Base-by-base conservation (phyloP, 768 basidiomycete species). In the Epithele typhae region DNA sequence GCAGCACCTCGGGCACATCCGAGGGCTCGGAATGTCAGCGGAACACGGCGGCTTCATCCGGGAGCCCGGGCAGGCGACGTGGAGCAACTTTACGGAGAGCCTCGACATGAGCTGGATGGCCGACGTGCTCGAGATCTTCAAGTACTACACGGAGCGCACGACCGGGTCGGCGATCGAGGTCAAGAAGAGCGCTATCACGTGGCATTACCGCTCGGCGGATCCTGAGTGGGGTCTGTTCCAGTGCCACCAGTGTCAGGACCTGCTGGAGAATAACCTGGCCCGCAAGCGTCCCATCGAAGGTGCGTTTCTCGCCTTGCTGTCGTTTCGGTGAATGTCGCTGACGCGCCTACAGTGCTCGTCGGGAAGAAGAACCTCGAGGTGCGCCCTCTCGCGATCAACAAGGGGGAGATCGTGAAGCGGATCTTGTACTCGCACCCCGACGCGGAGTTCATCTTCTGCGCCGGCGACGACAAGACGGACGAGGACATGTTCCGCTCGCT, bases 351-450 rank as follows among this genome's bases (percentile, higher is more conserved):
- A 87, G 92, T 96, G 4, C 81, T 96, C 41, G 87, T 95, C 24
- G 95, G 95, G 17, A 99, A 99, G 76, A 97, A 97, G 82, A 97
- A 97, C 65, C 74, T 99, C 36, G 95, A 99, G 70, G 94, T 97
- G 18, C 82, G 95, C 50, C 95, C 93, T 4, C 76, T 94, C 25
- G 92, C 93, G 1, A 82, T 97, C 49, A 97, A 96, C 78, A 98
- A 99, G 81, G 95, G 95, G 43, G 95, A 98, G 72, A 97, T 98
- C 59, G 94, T 97, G 61, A 94, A 94, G 73, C 76, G 92, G 37
- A 82, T 98, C 49, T 62, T 96, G 46, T 98, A 94, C 75, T 72
- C 84, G 65, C 86, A 97, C 73, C 89, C 94, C 2, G 92, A 95
- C 49, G 84, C 91, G 37, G 91, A 96, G 63, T 93, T 97, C 60